A percentile compares a stretch with the other conserved stretches of the same genome.
These are phyloP conservation scores for Phytopythium oedochilum DNA, from an alignment of 352 stramenopile genomes.

Conservation along the genomic window DNA sequence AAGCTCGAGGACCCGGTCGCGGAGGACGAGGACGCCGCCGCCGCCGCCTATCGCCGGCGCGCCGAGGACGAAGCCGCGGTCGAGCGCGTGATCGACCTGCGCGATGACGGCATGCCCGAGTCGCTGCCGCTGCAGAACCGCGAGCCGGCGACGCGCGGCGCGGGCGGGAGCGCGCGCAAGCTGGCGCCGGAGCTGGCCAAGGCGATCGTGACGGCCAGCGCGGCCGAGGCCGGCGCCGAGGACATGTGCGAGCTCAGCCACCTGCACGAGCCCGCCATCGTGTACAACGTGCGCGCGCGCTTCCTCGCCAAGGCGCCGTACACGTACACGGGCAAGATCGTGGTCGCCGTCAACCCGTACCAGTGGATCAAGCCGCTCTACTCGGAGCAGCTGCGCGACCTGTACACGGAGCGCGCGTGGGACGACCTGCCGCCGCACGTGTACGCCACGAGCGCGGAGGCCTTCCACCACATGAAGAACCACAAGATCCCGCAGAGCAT, in stretches of 20 bases:
- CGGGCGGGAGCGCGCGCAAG: slow-evolving; percentile 3
- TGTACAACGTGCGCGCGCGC: slow-evolving; percentile 89
- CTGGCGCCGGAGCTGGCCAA: slow-evolving; percentile 9
- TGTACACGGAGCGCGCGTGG: slow-evolving; percentile 66
- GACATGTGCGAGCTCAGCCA: slow-evolving; percentile 86
- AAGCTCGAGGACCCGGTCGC: slow-evolving; percentile 8
- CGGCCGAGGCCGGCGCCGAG: slow-evolving; percentile 45
- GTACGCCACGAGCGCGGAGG: slow-evolving; percentile 85
- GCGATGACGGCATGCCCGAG: slow-evolving; percentile 69
- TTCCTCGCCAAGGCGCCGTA: slow-evolving; percentile 90
- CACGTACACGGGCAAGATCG: slow-evolving; percentile 96
- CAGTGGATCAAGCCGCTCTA: slow-evolving; percentile 87
- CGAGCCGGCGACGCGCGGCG: neutral
- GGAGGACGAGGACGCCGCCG: slow-evolving; percentile 9
- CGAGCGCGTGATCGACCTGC: slow-evolving; percentile 65
- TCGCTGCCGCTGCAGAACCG: slow-evolving; percentile 73
- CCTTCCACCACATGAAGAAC: slow-evolving; percentile 80
- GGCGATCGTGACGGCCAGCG: slow-evolving; percentile 19
- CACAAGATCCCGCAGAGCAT: slow-evolving; percentile 79
- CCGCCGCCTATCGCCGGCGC: neutral
- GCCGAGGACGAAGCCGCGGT: slow-evolving; percentile 21
- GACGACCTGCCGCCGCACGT: slow-evolving; percentile 84
- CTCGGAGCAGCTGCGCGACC: slow-evolving; percentile 58
- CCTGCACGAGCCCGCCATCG: slow-evolving; percentile 89
- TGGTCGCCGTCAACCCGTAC: slow-evolving; percentile 97